These are phyloP conservation scores for Triticum monococcum DNA, from an alignment of 176 grass and related monocot genomes.

Conservation along the genomic window DNA sequence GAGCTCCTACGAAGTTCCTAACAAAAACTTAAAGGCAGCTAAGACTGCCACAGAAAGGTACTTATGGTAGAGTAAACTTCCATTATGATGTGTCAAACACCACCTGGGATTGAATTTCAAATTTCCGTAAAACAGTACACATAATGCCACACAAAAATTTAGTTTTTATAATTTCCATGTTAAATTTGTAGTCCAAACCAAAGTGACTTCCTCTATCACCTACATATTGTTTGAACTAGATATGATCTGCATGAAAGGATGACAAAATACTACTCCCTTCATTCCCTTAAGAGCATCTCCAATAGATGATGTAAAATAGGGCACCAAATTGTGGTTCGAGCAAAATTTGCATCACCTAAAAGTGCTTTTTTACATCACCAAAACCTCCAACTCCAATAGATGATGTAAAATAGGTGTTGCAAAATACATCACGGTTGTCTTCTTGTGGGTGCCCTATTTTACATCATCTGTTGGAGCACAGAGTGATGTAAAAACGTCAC, in stretches of 20 bases:
- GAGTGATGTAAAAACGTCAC: no score
- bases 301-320: no score
- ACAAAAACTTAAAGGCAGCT: background rate
- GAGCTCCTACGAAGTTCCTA: background rate
- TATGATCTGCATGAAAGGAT: slow-evolving; percentile 7
- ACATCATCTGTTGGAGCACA: no score
- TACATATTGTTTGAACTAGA: background rate
- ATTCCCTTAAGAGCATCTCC: no score
- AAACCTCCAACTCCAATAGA: no score
- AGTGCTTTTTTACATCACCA: no score
- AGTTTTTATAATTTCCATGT: background rate
- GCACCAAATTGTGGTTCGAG: no score
- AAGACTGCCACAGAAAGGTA: background rate
- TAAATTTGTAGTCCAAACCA: background rate
- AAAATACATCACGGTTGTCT: no score
- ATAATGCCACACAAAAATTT: background rate
- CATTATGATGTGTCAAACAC: background rate
- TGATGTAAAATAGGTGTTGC: no score
- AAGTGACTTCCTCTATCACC: background rate
- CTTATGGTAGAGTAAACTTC: background rate
- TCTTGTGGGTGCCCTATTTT: no score
- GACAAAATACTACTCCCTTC: background rate
- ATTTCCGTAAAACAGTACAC: background rate
- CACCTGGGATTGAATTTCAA: slow-evolving; percentile 1
- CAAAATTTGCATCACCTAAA: no score